Conservation (phyloP, 2,329 filamentous ascomycete genomes). For the Xylaria sp. region DNA sequence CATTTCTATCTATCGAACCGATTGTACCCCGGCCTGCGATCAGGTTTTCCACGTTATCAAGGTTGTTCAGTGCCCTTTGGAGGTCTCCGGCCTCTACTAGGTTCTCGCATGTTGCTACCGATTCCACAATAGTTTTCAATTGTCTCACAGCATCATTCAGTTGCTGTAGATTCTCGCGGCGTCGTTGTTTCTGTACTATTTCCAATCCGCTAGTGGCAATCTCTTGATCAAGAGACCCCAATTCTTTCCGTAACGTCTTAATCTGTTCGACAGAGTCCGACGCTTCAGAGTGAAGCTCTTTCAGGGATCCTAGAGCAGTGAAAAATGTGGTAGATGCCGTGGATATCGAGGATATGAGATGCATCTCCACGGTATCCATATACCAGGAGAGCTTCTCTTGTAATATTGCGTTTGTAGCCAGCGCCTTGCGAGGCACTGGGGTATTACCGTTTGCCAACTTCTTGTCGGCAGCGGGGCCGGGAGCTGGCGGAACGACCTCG, state of each 20-base stretch:
- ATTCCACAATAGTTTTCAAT: slow-evolving; percentile 79
- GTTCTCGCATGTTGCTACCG: slow-evolving; percentile 79
- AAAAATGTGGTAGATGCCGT: slow-evolving; percentile 97
- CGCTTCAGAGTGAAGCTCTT: slow-evolving; percentile 90
- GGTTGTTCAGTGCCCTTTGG: slow-evolving; percentile 79
- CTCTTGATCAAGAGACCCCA: slow-evolving; percentile 83
- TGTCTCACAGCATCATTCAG: slow-evolving; percentile 86
- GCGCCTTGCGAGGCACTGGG: slow-evolving; percentile 77
- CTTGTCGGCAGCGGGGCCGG: slow-evolving; percentile 64
- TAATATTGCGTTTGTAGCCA: slow-evolving; percentile 95
- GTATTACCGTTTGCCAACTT: slow-evolving; percentile 66
- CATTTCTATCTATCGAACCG: slow-evolving; percentile 41
- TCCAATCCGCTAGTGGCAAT: slow-evolving; percentile 87
- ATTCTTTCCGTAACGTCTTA: slow-evolving; percentile 79
- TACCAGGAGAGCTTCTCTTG: slow-evolving; percentile 99
- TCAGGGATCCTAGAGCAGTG: slow-evolving; percentile 87
- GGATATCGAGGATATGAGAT: slow-evolving; percentile 95
- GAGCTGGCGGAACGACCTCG: slow-evolving; percentile 83
- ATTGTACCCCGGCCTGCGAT: slow-evolving; percentile 75
- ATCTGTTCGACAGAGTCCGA: slow-evolving; percentile 91
- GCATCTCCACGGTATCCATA: slow-evolving; percentile 98
- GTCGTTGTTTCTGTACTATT: slow-evolving; percentile 82
- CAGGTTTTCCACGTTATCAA: slow-evolving; percentile 81
- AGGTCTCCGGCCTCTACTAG: slow-evolving; percentile 86
- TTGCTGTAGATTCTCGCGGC: slow-evolving; percentile 84